Evolutionary conservation across 192 early-diverging fungal species (phyloP).

Genomic region (Coemansia javaensis): DNA sequence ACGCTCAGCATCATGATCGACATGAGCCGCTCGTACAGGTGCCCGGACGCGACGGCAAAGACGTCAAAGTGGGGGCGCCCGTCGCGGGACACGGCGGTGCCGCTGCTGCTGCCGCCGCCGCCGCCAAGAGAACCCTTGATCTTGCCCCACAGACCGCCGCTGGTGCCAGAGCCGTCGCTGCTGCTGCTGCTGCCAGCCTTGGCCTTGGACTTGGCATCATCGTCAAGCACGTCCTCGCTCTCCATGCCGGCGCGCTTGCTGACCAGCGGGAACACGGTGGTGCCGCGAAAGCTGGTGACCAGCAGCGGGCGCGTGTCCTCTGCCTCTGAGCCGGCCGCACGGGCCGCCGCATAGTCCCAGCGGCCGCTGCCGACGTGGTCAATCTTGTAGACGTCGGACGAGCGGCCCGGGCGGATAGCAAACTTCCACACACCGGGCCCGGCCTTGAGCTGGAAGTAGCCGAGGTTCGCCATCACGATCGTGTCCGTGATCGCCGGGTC

Average conservation of each 20-base stretch:
- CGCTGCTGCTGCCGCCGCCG: not conserved
- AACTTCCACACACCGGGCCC: slow-evolving; percentile 87
- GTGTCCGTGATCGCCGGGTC: slow-evolving; percentile 74
- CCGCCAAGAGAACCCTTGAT: slow-evolving; percentile 23
- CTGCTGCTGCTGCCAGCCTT: not conserved
- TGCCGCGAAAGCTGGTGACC: slow-evolving; percentile 75
- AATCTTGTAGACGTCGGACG: slow-evolving; percentile 72
- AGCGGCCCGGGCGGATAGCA: slow-evolving; percentile 73
- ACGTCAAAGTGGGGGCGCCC: slow-evolving; percentile 73
- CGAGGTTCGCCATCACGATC: slow-evolving; percentile 98
- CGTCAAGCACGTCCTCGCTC: slow-evolving; percentile 61
- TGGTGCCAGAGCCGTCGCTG: not conserved
- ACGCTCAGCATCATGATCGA: slow-evolving; percentile 96
- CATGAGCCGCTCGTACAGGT: slow-evolving; percentile 96
- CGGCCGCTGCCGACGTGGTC: slow-evolving; percentile 27
- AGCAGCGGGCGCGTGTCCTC: slow-evolving; percentile 50
- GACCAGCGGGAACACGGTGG: slow-evolving; percentile 77
- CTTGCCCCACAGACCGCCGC: slow-evolving; percentile 33
- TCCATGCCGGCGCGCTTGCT: slow-evolving; percentile 78
- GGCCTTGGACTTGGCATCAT: not conserved
- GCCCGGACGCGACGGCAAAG: slow-evolving; percentile 97
- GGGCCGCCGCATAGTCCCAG: slow-evolving; percentile 39
- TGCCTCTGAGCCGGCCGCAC: slow-evolving; percentile 10
- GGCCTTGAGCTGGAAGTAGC: slow-evolving; percentile 94
- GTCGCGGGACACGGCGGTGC: slow-evolving; percentile 3